phyloP scores from a whole-genome alignment of 2,329 filamentous ascomycete species.

The Hortaea werneckii region DNA sequence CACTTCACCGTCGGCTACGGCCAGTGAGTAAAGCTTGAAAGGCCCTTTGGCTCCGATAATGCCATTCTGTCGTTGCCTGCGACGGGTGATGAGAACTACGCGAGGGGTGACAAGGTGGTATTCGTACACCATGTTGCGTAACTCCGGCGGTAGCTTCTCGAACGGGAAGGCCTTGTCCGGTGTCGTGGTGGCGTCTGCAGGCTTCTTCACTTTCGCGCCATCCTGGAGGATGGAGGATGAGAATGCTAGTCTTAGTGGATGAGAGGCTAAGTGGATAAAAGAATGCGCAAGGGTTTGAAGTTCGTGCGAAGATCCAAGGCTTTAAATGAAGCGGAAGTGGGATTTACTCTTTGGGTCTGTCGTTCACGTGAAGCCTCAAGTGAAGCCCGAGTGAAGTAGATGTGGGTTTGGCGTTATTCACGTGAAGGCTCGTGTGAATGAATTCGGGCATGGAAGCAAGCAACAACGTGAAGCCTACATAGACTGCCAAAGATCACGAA shows the following conservation, averaged over 20 bases:
- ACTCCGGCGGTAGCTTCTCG: slow-evolving; percentile 1
- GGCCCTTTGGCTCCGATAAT: too few species aligned
- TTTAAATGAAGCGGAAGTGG: neutral
- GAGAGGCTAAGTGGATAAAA: neutral
- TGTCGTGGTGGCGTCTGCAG: too few species aligned
- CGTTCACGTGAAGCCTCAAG: too few species aligned
- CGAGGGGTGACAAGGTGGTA: neutral
- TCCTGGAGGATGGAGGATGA: neutral
- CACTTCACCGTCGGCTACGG: too few species aligned
- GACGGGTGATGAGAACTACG: neutral
- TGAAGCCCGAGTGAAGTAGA: neutral
- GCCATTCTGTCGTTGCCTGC: neutral
- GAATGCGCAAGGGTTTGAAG: neutral
- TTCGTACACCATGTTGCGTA: slow-evolving; percentile 1
- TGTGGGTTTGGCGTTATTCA: too few species aligned
- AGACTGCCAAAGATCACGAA: too few species aligned
- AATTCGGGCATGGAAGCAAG: too few species aligned
- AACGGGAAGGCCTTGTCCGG: neutral
- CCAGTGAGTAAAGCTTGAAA: neutral
- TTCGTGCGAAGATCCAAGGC: neutral
- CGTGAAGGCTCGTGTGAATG: too few species aligned
- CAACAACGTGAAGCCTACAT: too few species aligned
- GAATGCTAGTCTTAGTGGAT: neutral
- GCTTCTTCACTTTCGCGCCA: neutral
- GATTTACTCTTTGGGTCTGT: too few species aligned